phyloP scores from a whole-genome alignment of 2,329 filamentous ascomycete species.

The Diatrype stigma region DNA sequence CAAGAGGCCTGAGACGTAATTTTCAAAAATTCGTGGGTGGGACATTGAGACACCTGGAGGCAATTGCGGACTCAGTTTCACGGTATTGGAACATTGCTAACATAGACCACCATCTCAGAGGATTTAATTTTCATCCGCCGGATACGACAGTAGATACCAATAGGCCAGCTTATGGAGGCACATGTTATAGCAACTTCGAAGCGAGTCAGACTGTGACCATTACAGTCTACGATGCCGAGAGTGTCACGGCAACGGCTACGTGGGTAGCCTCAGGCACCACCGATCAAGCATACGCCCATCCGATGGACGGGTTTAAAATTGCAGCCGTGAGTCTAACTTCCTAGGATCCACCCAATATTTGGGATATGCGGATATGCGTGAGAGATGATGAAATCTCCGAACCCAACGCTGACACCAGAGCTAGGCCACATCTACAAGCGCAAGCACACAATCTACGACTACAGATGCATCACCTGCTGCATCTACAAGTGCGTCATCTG shows the following conservation, averaged over 20 bases:
- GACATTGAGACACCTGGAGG: no score
- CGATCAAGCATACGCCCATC: slow-evolving; percentile 14
- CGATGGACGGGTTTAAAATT: slow-evolving; percentile 11
- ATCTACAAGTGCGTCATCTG: no score
- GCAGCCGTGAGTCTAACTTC: neutral
- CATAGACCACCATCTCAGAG: slow-evolving; percentile 3
- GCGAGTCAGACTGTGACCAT: slow-evolving; percentile 8
- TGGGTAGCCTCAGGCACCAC: slow-evolving; percentile 10
- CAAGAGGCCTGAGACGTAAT: no score
- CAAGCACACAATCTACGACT: no score
- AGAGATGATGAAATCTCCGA: neutral
- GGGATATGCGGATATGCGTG: neutral
- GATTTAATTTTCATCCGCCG: slow-evolving; percentile 11
- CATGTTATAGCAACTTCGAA: slow-evolving; percentile 14
- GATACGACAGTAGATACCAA: slow-evolving; percentile 8
- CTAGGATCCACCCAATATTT: neutral
- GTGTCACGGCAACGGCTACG: slow-evolving; percentile 7
- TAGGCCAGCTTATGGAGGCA: slow-evolving; percentile 17
- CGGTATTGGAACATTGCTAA: neutral
- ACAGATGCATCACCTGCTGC: no score
- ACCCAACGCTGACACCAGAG: no score
- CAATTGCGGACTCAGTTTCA: neutral
- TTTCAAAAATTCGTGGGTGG: no score
- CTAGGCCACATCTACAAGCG: no score
- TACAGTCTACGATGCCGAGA: slow-evolving; percentile 12